Base-by-base conservation (phyloP, 129 eudicot species). In the Ambrosia artemisiifolia region DNA sequence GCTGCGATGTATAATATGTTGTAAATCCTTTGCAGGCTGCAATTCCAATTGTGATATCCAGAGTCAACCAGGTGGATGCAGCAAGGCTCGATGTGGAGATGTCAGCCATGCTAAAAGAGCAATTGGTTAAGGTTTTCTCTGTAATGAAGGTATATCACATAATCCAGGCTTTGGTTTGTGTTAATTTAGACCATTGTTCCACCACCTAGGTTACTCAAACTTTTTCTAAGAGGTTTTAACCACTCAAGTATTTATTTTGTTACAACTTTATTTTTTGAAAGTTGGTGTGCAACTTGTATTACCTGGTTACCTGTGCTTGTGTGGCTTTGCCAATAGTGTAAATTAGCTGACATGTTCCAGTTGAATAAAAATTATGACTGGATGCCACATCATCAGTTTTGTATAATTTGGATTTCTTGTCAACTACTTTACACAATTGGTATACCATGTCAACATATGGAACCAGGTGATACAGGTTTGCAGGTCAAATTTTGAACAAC, bases 71-170 rank as follows among this genome's bases (percentile, higher is more conserved):
- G 83, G 76, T 92, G 35, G 98, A 88, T 84, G 98, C 96, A 53
- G 91, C 68, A 36, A 77, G 98, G 59, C 87, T 94, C 63, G 98
- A 94, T 67, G 75, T 94, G 48, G 98, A 94, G 80, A 90, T 94
- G 96, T 87, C 98, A 56, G 97, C 98, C 67, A 90, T 94, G 98
- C 72, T 94, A 61, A 94, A 94, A 81, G 98, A 94, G 80, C 98
- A 94, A 71, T 69, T 94, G 82, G 89, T 94, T 66, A 90, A 90
- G 66, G 90, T 93, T 38, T 93, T 93, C 53, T 85, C 95, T 28
- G 79, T 89, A n/a, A 87, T 89, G 95, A 93, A 93, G 98, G 98
- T 93, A 83, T 64, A 60, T 71, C 78, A 49, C 67, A 48, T 34
- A 63, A 69, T 16, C 46, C 63, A 14, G 73, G 63, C 50, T 69